These are phyloP conservation scores for Phytophthora citrophthora DNA, from an alignment of 352 stramenopile species.

Conservation along the genomic window DNA sequence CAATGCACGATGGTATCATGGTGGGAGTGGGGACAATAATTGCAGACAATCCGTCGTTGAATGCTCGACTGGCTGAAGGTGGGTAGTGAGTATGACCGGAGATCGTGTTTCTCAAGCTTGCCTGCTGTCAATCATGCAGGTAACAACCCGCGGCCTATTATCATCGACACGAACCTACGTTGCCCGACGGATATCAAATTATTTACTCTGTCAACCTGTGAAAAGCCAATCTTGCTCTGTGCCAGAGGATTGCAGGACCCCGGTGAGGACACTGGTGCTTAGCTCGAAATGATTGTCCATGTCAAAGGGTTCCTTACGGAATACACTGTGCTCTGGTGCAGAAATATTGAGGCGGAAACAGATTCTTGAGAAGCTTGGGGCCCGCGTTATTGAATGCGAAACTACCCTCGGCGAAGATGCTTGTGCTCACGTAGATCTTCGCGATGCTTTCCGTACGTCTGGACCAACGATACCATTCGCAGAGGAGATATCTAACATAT, in stretches of 20 bases:
- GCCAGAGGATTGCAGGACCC: slow-evolving; percentile 26
- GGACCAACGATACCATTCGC: neutral
- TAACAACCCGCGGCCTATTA: slow-evolving; percentile 69
- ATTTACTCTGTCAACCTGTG: slow-evolving; percentile 68
- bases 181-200: slow-evolving; percentile 79
- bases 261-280: slow-evolving; percentile 10
- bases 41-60: slow-evolving; percentile 90
- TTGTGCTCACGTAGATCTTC: slow-evolving; percentile 57
- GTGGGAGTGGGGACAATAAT: slow-evolving; percentile 87
- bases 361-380: slow-evolving; percentile 53
- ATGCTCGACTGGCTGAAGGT: slow-evolving; percentile 69
- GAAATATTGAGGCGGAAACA: slow-evolving; percentile 42
- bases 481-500: neutral
- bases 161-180: slow-evolving; percentile 75
- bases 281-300: neutral
- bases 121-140: slow-evolving; percentile 31
- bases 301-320: slow-evolving; percentile 2
- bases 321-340: slow-evolving; percentile 20
- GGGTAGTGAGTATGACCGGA: neutral
- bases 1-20: slow-evolving; percentile 88
- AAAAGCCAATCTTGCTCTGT: slow-evolving; percentile 78
- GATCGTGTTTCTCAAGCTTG: neutral
- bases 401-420: slow-evolving; percentile 21
- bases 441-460: slow-evolving; percentile 60
- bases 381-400: slow-evolving; percentile 49